Evolutionary conservation across 75 land plant species (phyloP).

Genomic region (Adiantum capillusveneris): DNA sequence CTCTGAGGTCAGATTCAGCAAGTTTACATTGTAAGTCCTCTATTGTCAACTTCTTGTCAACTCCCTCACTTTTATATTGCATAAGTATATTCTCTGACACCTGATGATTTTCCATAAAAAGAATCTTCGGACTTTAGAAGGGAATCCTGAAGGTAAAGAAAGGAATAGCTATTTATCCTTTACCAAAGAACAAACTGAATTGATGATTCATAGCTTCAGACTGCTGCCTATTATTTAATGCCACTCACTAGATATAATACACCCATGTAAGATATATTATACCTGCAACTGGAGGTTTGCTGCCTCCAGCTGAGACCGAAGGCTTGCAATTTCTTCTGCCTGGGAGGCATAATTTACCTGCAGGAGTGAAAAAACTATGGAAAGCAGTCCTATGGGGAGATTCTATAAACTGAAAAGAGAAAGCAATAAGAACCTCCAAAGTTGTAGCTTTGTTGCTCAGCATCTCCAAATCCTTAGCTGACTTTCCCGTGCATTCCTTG

Average conservation of each 20-base stretch:
- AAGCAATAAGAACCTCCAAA: conserved; percentile 50
- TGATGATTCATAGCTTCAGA: no score
- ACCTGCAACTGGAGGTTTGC: conserved; percentile 64
- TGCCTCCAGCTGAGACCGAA: conserved; percentile 54
- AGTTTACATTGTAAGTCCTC: conserved; percentile 44
- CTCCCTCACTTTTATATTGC: conserved; percentile 30
- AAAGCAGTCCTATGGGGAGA: background rate
- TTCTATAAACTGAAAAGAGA: background rate
- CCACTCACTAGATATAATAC: no score
- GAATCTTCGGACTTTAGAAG: no score
- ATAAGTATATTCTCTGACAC: conserved; percentile 27
- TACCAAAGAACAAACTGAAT: no score
- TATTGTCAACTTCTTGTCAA: conserved; percentile 29
- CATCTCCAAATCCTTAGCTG: conserved; percentile 44
- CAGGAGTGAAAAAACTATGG: background rate
- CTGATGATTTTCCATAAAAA: no score
- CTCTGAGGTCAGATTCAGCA: conserved; percentile 49
- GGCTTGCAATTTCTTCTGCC: conserved; percentile 35
- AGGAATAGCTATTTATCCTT: no score
- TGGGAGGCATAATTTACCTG: conserved; percentile 73
- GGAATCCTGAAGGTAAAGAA: no score
- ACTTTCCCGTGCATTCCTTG: conserved; percentile 62
- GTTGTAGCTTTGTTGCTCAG: conserved; percentile 38
- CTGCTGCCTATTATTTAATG: no score
- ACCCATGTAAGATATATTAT: no score